These are phyloP conservation scores for Arachnomyces sp. DNA, from an alignment of 2,329 filamentous ascomycete genomes.

Conservation along the genomic window DNA sequence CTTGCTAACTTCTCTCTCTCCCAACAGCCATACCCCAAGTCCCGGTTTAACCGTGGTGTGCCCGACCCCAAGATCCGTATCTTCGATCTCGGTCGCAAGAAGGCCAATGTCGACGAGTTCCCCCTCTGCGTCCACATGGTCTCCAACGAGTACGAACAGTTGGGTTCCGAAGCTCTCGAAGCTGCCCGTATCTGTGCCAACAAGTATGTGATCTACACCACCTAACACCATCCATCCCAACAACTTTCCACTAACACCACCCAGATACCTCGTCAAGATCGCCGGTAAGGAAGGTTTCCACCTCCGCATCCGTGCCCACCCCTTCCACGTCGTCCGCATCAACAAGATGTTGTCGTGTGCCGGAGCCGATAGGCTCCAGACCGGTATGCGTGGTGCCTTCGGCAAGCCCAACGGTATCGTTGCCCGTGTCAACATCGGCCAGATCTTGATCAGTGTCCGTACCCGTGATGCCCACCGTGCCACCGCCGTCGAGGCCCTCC, in stretches of 20 bases:
- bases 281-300: constrained; percentile 66
- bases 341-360: constrained; percentile 99
- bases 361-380: constrained; percentile 99
- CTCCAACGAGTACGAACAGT: constrained; percentile 99
- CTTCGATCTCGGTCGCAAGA: constrained; percentile 98
- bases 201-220: constrained; percentile 57
- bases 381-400: constrained; percentile 99
- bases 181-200: constrained; percentile 99
- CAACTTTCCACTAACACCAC: constrained; percentile 3
- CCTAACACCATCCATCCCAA: not conserved
- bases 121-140: constrained; percentile 98
- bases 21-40: constrained; percentile 89
- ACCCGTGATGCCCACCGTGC: constrained; percentile 92
- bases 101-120: constrained; percentile 98
- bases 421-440: constrained; percentile 99
- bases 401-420: constrained; percentile 99
- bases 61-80: constrained; percentile 76
- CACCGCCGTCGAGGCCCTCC: constrained; percentile 94
- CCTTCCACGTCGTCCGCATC: constrained; percentile 99
- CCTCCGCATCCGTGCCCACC: constrained; percentile 75
- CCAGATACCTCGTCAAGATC: constrained; percentile 59
- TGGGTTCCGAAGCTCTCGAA: constrained; percentile 98
- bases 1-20: not conserved
- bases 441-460: constrained; percentile 95
- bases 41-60: constrained; percentile 99